Evolutionary conservation across 768 basidiomycete genomes (phyloP).

Genomic region (Lentinula guzmanii): DNA sequence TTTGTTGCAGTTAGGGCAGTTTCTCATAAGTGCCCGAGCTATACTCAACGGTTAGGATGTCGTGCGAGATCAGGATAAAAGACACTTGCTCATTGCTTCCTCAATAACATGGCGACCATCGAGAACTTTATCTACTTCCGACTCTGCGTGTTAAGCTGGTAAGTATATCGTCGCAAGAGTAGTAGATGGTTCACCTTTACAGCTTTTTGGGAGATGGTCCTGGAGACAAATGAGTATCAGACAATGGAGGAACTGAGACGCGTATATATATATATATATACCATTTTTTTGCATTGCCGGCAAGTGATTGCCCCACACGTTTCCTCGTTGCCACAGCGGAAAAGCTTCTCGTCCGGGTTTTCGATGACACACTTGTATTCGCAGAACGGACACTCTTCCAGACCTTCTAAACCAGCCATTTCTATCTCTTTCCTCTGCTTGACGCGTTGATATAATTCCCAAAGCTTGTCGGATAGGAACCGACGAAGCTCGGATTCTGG

Average conservation of each 20-base stretch:
- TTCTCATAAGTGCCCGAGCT: constrained; percentile 81
- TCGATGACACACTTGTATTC: constrained; percentile 83
- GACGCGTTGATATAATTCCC: constrained; percentile 67
- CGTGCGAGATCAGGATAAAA: neutral
- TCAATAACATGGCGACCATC: constrained; percentile 77
- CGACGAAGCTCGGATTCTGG: constrained; percentile 62
- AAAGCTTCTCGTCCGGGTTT: constrained; percentile 31
- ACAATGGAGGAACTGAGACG: neutral
- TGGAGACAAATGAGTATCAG: constrained; percentile 15
- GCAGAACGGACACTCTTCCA: constrained; percentile 91
- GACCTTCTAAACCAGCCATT: constrained; percentile 66
- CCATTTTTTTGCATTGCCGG: constrained; percentile 69
- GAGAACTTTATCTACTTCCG: constrained; percentile 67
- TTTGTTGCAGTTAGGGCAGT: constrained; percentile 83
- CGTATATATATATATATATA: constrained; percentile 36
- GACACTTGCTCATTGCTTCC: constrained; percentile 82
- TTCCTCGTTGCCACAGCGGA: constrained; percentile 49
- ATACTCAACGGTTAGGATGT: neutral
- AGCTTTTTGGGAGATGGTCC: constrained; percentile 81
- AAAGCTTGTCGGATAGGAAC: constrained; percentile 60
- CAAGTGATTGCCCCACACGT: constrained; percentile 73
- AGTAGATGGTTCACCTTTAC: constrained; percentile 49
- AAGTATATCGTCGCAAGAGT: neutral
- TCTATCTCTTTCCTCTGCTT: constrained; percentile 77
- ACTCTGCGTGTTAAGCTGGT: constrained; percentile 38